Conservation (phyloP, 768 basidiomycete genomes). For the Boletus tomentosulus region DNA sequence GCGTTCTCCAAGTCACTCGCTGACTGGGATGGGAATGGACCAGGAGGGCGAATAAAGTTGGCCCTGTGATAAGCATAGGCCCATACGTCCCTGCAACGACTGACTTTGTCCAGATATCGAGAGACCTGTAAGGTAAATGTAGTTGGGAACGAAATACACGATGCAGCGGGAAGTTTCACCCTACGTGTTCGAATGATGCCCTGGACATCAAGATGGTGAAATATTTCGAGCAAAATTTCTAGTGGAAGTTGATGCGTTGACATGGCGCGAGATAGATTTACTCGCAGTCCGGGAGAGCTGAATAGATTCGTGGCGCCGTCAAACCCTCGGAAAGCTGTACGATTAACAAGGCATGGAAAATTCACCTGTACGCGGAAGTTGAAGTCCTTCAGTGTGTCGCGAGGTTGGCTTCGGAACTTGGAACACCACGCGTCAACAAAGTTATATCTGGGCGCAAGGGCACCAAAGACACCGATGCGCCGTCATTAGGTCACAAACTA, state of each 20-base stretch:
- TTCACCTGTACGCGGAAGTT: too few relatives aligned
- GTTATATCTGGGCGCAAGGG: too few relatives aligned
- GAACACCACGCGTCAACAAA: too few relatives aligned
- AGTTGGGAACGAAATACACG: not conserved
- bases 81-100: slow-evolving; percentile 11
- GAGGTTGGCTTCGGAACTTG: too few relatives aligned
- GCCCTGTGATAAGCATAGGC: slow-evolving; percentile 11
- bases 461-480: too few relatives aligned
- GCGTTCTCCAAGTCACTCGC: slow-evolving; percentile 1
- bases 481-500: too few relatives aligned
- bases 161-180: not conserved
- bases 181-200: not conserved
- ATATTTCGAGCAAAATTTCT: not conserved
- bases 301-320: too few relatives aligned
- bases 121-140: not conserved
- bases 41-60: not conserved
- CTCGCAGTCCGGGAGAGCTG: too few relatives aligned
- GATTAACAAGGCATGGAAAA: too few relatives aligned
- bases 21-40: not conserved
- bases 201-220: not conserved
- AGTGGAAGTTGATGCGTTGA: not conserved
- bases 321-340: too few relatives aligned
- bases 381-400: too few relatives aligned
- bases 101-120: not conserved
- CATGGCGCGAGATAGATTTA: too few relatives aligned